Conservation (phyloP, 352 stramenopile genomes). For the Hyaloperonospora arabidopsidis region DNA sequence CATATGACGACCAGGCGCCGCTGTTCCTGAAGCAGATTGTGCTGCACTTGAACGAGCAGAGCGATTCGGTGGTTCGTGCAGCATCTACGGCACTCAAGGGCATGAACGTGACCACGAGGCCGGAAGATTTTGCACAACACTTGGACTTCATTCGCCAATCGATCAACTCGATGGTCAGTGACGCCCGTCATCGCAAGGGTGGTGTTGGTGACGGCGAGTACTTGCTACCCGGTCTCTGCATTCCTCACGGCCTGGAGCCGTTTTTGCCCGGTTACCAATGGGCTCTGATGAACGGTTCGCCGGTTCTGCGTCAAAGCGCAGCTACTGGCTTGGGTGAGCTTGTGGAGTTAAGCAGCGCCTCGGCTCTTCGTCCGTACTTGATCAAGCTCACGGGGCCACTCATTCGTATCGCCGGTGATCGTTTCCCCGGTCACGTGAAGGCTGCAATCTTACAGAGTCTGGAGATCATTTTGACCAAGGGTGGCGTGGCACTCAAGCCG, state of each 20-base stretch:
- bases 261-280: constrained; percentile 97
- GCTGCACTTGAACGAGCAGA: constrained; percentile 92
- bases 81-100: constrained; percentile 85
- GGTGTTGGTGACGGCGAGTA: constrained; percentile 73
- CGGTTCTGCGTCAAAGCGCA: constrained; percentile 84
- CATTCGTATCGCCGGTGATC: constrained; percentile 98
- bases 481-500: constrained; percentile 93
- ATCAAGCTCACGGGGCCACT: constrained; percentile 97
- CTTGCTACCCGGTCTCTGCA: constrained; percentile 68
- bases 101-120: constrained; percentile 87
- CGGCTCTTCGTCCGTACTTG: constrained; percentile 91
- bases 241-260: constrained; percentile 90
- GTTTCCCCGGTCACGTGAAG: constrained; percentile 97
- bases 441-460: constrained; percentile 96
- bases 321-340: constrained; percentile 95
- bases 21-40: constrained; percentile 95
- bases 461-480: constrained; percentile 94
- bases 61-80: constrained; percentile 83
- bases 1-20: constrained; percentile 92
- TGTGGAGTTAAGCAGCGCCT: constrained; percentile 86
- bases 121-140: constrained; percentile 91
- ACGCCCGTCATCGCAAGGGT: constrained; percentile 91
- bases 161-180: constrained; percentile 94
- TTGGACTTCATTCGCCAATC: constrained; percentile 96
- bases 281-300: constrained; percentile 93